Base-by-base conservation (phyloP, 2,329 filamentous ascomycete genomes). In the Alternaria triticina region DNA sequence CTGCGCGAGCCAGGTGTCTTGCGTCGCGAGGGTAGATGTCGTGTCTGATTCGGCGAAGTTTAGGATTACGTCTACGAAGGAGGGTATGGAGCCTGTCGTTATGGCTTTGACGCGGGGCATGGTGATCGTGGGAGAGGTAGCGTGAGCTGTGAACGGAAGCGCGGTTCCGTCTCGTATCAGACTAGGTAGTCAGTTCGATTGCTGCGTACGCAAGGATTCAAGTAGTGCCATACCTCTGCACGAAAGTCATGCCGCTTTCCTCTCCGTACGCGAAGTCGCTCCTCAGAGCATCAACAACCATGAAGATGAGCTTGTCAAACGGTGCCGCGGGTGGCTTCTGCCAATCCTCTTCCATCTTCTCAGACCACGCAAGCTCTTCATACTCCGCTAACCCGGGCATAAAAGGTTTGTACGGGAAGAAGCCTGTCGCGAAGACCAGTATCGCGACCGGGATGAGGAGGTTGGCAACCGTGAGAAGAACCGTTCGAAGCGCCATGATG, bases 21-120 rank as follows among this genome's bases (percentile, higher is more conserved):
- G 96, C 27, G 87, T 87, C 13, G 92, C 90, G 23, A 99, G 87
- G 4, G 91, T 95, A 1, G 96, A 97, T 13, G 91, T 91, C 4
- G 93, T 95, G 77, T 99, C 96, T 17, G 90, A 94, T 81, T 99
- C 96, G 68, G 96, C 93, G 77, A 99, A 93, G 77, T 98, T 99
- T 62, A 99, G 86, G 65, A 99, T 97, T 15, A 97, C 91, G 79
- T 99, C 96, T 64, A 98, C 88, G 79, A 99, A 99, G 3, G 95
- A 98, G 4, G 96, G 96, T n/a, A 97, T 96, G 2, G 95, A 97
- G 65, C 96, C 96, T 1, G 96, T 98, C 1, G 96, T 99, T 67
- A 99, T 94, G 52, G 96, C 94, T 82, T 99, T 99, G 74, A 99
- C 90, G 66, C 95, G 90, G 45, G 96, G 96, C 96, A 99, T 98